Base-by-base conservation (phyloP, 1,284 basidiomycete genomes). In the Pyrrhoderma noxium region DNA sequence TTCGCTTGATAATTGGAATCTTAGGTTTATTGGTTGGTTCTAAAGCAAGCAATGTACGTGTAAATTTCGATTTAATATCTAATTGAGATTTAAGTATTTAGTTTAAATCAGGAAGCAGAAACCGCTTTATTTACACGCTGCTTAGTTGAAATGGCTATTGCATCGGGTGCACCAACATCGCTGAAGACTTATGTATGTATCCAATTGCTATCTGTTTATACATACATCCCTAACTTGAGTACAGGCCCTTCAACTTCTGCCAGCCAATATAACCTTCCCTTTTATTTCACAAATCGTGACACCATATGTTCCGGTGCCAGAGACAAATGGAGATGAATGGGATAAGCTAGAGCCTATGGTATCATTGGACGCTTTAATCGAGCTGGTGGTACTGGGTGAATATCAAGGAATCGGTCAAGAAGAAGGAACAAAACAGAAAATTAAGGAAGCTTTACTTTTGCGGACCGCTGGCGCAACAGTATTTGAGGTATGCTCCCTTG, bases 311-410 rank as follows among this genome's bases (percentile, higher is more conserved):
- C 87, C 87, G 31, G 87, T 90, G 14, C 85, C 87, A 4, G 87
- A 87, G 57, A 83, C 85, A 1, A 85, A 86, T 57, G 87, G 85
- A n/a, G 88, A 89, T 67, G 87, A 90, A 64, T 90, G 87, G 87
- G 87, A 90, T 64, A 75, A 86, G 23, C 64, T 90, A 22, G 86
- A 89, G 57, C 74, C 80, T 3, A 76, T 83, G 2, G 80, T 82
- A n/a, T 82, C 83, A 0, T 70, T 89, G n/a, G 87, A 89, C 60
- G 80, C 74, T 0, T 71, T 89, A 3, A 76, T 88, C 0, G 85
- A 88, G 59, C 72, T 87, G 14, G 75, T 74, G n/a, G 66, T 89
- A 49, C 79, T 86, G 56, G 87, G 87, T 2, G 87, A 90, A 67
- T 90, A 88, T 62, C 27, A 31, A 31, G 83, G 84, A 54, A 82